These are phyloP conservation scores for Daedaleopsis nitida DNA, from an alignment of 768 basidiomycete genomes.

Conservation along the genomic window DNA sequence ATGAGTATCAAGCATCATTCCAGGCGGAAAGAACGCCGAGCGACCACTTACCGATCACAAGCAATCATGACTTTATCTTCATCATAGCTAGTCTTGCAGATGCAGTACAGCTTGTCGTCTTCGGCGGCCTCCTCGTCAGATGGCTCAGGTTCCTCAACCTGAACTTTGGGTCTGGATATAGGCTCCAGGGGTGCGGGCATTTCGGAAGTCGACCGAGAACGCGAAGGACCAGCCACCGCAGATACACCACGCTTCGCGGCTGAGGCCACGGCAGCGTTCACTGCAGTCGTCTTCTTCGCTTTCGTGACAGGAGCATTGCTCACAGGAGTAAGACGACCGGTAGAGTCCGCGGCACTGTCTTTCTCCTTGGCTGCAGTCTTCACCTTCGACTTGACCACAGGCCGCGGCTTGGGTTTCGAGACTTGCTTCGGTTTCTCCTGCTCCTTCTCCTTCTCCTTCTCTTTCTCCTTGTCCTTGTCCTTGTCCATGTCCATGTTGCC, in stretches of 20 bases:
- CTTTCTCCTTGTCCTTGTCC: not conserved
- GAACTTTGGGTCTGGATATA: slow-evolving; percentile 52
- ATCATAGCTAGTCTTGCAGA: slow-evolving; percentile 87
- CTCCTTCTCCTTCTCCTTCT: not conserved
- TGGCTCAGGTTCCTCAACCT: slow-evolving; percentile 40
- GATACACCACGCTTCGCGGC: slow-evolving; percentile 30
- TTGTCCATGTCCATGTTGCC: no score
- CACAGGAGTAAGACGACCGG: slow-evolving; percentile 18
- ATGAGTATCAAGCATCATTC: not conserved
- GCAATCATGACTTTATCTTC: slow-evolving; percentile 91
- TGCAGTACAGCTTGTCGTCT: slow-evolving; percentile 81
- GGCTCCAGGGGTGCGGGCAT: slow-evolving; percentile 54
- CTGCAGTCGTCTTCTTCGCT: slow-evolving; percentile 30
- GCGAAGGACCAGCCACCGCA: slow-evolving; percentile 31
- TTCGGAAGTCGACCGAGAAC: slow-evolving; percentile 72
- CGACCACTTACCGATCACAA: slow-evolving; percentile 73
- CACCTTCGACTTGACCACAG: slow-evolving; percentile 31
- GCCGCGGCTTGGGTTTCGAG: slow-evolving; percentile 23
- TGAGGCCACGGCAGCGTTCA: slow-evolving; percentile 25
- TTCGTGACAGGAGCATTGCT: slow-evolving; percentile 19
- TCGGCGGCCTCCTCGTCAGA: slow-evolving; percentile 40
- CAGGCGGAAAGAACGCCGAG: not conserved
- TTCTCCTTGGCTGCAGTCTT: slow-evolving; percentile 14
- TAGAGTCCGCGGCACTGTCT: slow-evolving; percentile 19
- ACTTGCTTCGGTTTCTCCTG: slow-evolving; percentile 23